phyloP scores from a whole-genome alignment of 441 rosid genomes.

The Croton laevigatus region DNA sequence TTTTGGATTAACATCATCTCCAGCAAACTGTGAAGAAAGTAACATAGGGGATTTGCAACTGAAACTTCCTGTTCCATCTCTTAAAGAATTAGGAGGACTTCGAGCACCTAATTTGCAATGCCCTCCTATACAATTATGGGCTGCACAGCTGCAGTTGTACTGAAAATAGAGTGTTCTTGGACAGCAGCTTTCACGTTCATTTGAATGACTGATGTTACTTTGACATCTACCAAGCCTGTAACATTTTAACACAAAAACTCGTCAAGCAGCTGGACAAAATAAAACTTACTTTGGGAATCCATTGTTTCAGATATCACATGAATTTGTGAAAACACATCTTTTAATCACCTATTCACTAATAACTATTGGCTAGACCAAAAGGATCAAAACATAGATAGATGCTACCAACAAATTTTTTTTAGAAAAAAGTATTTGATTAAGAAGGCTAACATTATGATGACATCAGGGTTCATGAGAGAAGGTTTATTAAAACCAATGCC shows the following conservation, averaged over 20 bases:
- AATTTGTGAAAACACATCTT: not conserved
- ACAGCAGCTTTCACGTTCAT: constrained; percentile 35
- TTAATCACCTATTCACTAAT: not conserved
- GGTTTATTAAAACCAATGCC: not conserved
- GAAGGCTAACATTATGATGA: not conserved
- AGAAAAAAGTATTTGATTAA: not conserved
- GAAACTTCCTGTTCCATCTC: constrained; percentile 18
- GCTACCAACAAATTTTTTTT: not conserved
- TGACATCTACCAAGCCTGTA: constrained; percentile 35
- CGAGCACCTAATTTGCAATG: constrained; percentile 25
- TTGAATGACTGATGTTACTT: constrained; percentile 11
- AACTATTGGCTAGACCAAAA: not conserved
- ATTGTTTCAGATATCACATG: constrained; percentile 3
- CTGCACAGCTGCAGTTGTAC: constrained; percentile 28
- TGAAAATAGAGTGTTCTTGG: constrained; percentile 28
- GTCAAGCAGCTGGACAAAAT: not conserved
- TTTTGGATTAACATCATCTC: constrained; percentile 21
- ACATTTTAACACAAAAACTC: constrained; percentile 17
- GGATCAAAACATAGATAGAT: not conserved
- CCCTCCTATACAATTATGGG: constrained; percentile 26
- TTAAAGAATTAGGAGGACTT: constrained; percentile 19
- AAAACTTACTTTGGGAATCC: not conserved
- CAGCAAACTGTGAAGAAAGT: constrained; percentile 28
- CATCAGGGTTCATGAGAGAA: not conserved
- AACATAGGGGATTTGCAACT: constrained; percentile 22